Evolutionary conservation across 2,329 filamentous ascomycete species (phyloP), one percentile per base, ranked within the genome.

Genomic region (Aspergillus sp.): DNA sequence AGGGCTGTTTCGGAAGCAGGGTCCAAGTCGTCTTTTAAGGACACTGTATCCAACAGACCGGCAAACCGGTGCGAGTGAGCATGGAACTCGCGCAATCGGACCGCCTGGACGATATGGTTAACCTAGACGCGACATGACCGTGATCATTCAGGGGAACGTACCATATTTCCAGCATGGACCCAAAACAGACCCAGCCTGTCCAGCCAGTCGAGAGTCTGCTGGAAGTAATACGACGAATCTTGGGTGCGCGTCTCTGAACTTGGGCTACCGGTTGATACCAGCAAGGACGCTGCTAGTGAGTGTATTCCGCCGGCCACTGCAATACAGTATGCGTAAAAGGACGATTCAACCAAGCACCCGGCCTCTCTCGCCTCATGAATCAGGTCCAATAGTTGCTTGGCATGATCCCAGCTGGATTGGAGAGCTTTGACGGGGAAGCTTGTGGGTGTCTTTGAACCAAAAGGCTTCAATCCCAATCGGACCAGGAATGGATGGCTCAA

Each of bases 401-500:
- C 67, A 60, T 72, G 67, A 5, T 67, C 62, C 32, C 57, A 55
- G 16, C 63, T 60, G 29, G 50, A 58, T 36, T 68, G 58, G 0
- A 71, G 54, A 5, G 62, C 58, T 10, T 62, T 59, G 16, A 57
- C 44, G 6, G 62, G 55, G 45, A 72, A 72, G 53, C 67, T 71
- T 19, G 56, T 31, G 1, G 68, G 68, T 4, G 61, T 57, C 19
- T 65, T 70, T 5, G 56, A 54, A 0, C 57, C 59, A 23, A 60
- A 63, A 2, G 55, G 51, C 29, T 60, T 59, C 3, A 70, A 56
- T 7, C 65, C 57, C 20, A 64, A 53, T 1, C 61, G 60, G 3
- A 72, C 50, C 5, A 71, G 54, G 48, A 73, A 71, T 0, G 69
- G 70, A 49, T 74, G 71, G 52, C 71, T 63, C 3, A 74, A 54